phyloP scores from a whole-genome alignment of 2,329 filamentous ascomycete genomes.

The Trichoderma arundinaceum region DNA sequence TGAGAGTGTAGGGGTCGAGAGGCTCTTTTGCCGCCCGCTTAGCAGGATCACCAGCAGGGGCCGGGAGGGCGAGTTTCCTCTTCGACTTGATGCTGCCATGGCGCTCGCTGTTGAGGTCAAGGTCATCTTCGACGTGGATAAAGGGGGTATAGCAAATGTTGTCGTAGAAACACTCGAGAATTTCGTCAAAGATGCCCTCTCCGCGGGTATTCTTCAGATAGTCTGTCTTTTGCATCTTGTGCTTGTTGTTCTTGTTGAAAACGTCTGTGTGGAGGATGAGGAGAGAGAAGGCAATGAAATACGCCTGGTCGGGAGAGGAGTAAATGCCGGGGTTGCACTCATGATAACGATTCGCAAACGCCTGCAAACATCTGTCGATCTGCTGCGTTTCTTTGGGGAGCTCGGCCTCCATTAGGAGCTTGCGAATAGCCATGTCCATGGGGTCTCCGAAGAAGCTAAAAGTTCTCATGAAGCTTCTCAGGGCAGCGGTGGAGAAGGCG shows the following conservation, averaged over 20 bases:
- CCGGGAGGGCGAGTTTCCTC: conserved; percentile 72
- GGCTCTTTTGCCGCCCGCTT: conserved; percentile 77
- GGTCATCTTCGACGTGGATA: conserved; percentile 93
- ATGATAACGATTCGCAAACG: conserved; percentile 95
- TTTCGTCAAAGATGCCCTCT: conserved; percentile 91
- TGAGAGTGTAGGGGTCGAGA: conserved; percentile 92
- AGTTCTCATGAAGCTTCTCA: conserved; percentile 93
- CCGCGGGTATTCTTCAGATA: conserved; percentile 94
- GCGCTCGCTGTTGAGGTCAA: conserved; percentile 78
- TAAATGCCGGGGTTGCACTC: conserved; percentile 99
- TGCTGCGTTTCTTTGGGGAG: conserved; percentile 97
- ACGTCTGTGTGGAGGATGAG: conserved; percentile 96
- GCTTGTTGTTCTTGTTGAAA: conserved; percentile 99
- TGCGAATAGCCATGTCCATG: conserved; percentile 96
- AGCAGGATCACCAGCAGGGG: conserved; percentile 57
- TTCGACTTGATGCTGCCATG: conserved; percentile 73
- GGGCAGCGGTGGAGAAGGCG: conserved; percentile 77
- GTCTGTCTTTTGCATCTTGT: conserved; percentile 96
- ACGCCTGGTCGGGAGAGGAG: conserved; percentile 88
- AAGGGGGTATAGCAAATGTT: conserved; percentile 99
- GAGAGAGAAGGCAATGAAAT: conserved; percentile 96
- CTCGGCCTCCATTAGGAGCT: conserved; percentile 95
- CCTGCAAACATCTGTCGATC: conserved; percentile 91
- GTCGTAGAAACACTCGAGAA: conserved; percentile 95
- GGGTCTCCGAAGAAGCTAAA: conserved; percentile 97